Conservation (phyloP, 441 rosid genomes). For the Flueggea neowawraea region DNA sequence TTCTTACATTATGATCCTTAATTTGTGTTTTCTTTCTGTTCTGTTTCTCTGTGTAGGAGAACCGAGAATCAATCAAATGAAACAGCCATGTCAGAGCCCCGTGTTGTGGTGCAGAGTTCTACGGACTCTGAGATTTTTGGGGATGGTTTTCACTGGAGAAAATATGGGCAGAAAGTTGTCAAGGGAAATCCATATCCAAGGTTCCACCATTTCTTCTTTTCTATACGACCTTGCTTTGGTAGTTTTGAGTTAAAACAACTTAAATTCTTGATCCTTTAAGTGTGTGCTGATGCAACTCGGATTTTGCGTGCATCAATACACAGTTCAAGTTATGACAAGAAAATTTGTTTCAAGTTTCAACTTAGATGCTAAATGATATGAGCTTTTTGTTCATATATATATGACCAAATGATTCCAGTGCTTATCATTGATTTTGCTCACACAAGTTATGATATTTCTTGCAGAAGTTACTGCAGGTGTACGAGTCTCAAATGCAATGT, state of each 20-base stretch:
- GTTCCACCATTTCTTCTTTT: constrained; percentile 19
- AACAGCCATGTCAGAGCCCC: constrained; percentile 44
- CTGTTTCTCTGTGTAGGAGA: constrained; percentile 30
- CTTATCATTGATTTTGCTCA: background rate
- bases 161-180: constrained; percentile 96
- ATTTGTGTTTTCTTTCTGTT: constrained; percentile 1
- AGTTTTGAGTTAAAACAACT: too few species aligned
- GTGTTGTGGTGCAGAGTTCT: constrained; percentile 34
- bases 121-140: constrained; percentile 64
- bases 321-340: too few species aligned
- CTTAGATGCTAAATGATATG: too few species aligned
- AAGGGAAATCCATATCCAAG: constrained; percentile 93
- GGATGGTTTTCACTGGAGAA: constrained; percentile 98
- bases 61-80: constrained; percentile 53
- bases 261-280: too few species aligned
- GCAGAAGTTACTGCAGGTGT: constrained; percentile 95
- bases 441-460: background rate
- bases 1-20: constrained; percentile 3
- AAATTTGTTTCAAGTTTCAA: too few species aligned
- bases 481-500: constrained; percentile 75
- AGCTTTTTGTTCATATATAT: too few species aligned
- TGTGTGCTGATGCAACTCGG: too few species aligned
- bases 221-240: too few species aligned
- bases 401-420: too few species aligned
- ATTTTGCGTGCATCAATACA: too few species aligned